Base-by-base conservation (phyloP, 2,329 filamentous ascomycete genomes). In the Diaporthe helianthi region DNA sequence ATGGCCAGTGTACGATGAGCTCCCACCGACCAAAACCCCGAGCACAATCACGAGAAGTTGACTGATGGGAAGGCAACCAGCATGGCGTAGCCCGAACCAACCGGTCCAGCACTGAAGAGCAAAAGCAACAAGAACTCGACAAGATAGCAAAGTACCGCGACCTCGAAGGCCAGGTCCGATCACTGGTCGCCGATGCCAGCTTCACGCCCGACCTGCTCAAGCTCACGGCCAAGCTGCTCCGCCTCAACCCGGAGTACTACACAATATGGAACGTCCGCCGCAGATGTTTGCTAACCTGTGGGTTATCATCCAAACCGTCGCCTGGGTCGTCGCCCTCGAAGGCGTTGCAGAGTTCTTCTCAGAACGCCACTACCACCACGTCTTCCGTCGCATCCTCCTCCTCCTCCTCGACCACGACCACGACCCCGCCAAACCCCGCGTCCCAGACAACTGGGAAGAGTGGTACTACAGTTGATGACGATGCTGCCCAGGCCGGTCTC, bases 211-310 rank as follows among this genome's bases (percentile, higher is more conserved):
- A 88, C 68, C 86, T 89, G 49, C 87, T 94, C 75, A 82, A 87
- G 72, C 86, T 92, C 67, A 92, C 91, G 41, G 90, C 91, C n/a
- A 89, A 88, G 73, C 86, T 96, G 53, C 85, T 95, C 66, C 86
- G 86, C 55, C 86, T 90, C 75, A 97, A 97, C 79, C 93, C 93
- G 31, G 93, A 97, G 80, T 94, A 94, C 83, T 96, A 96, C 82
- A 95, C 93, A 68, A 87, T 93, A 86, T 97, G 93, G 93, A 97
- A 97, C 85, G 87, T 91, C 82, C 91, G 96, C 77, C 91, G 96
- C 52, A 54, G 53, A 75, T 87, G 87, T 76, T 90, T 87, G 81
- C 83, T 90, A 85, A 86, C 81, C 70, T 86, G 83, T 83, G 81
- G 83, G 75, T 85, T 83, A 80, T 87, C 88, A 75, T 89, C 84